phyloP scores from a whole-genome alignment of 2,329 filamentous ascomycete species.

The Annulohypoxylon truncatum region DNA sequence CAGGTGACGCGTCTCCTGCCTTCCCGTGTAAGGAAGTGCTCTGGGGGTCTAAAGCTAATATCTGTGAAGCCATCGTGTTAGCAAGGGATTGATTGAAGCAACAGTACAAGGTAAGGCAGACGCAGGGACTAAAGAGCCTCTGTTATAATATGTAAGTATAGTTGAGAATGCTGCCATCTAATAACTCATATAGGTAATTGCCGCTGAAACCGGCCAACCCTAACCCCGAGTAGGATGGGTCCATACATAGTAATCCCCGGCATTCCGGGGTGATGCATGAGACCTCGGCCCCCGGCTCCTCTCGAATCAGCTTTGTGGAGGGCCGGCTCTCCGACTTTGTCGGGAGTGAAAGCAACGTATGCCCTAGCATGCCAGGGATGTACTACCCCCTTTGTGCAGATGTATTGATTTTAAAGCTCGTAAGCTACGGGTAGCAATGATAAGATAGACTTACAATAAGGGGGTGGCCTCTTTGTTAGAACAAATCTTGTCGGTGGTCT shows the following conservation, averaged over 20 bases:
- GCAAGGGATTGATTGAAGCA: conserved; percentile 15
- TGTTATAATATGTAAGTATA: conserved; percentile 13
- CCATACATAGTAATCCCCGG: conserved; percentile 34
- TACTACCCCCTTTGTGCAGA: neutral
- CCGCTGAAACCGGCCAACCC: conserved; percentile 2
- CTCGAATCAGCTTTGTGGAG: conserved; percentile 26
- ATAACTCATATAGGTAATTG: conserved; percentile 11
- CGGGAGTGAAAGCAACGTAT: neutral
- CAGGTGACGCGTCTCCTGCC: conserved; percentile 37
- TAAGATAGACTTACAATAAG: conserved; percentile 28
- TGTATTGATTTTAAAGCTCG: neutral
- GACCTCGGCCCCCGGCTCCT: conserved; percentile 37
- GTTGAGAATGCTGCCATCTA: conserved; percentile 1
- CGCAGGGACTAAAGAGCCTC: conserved; percentile 15
- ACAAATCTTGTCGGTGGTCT: conserved; percentile 11
- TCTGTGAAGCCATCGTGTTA: conserved; percentile 48
- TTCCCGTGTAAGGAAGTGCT: conserved; percentile 7
- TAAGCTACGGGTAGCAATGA: neutral
- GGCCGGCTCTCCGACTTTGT: conserved; percentile 19
- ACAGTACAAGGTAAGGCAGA: conserved; percentile 11
- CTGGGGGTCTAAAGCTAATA: conserved; percentile 30
- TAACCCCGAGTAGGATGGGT: conserved; percentile 15
- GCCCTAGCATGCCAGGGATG: neutral
- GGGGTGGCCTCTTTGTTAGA: neutral
- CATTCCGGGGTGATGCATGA: conserved; percentile 28